Base-by-base conservation (phyloP, 202 grass and related monocot genomes). In the Carex arenaria region DNA sequence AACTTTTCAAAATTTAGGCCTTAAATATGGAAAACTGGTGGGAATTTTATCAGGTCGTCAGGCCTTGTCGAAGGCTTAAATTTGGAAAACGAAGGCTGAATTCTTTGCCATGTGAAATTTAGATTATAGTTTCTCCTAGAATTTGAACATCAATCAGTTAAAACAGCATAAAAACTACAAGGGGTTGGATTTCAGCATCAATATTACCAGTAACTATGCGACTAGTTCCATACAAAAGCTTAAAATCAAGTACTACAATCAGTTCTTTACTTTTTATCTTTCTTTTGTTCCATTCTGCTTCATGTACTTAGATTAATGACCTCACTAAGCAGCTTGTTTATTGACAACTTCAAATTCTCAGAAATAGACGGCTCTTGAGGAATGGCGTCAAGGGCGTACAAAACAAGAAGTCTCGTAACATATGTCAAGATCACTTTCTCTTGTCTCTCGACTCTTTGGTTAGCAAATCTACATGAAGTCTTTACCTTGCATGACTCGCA, bases 351-450 rank as follows among this genome's bases (percentile, higher is more conserved):
- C 53, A 97, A 63, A 63, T 94, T 88, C 47, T 4, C 15, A 19
- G 86, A 87, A 76, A 89, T 23, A 60, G 72, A 82, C 15, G 90
- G 72, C 64, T 87, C 80, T 40, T 62, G 54, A 51, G 83, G 67
- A 66, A 67, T 83, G 52, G 89, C 68, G 85, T 94, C 91, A 49
- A 94, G 72, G 6, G 91, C 88, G 82, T 90, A 90, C 66, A 94
- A 64, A 80, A 81, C 40, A 67, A 97, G 78, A 61, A 97, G 86
- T 83, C 94, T 97, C 85, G 89, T 85, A 19, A 72, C 81, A 65
- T 97, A 89, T 7, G 91, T 82, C 0, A 94, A 56, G 78, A 94
- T 90, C 82, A 94, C 86, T 85, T 87, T 97, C 20, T 92, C 85
- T 82, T 89, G 45, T 62, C 86, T 89, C 32, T 36, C 8, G 17